Percentiles rank a stretch among this genome's conserved stretches.
phyloP scores from a whole-genome alignment of 306 rosid species.

The Morella rubra region DNA sequence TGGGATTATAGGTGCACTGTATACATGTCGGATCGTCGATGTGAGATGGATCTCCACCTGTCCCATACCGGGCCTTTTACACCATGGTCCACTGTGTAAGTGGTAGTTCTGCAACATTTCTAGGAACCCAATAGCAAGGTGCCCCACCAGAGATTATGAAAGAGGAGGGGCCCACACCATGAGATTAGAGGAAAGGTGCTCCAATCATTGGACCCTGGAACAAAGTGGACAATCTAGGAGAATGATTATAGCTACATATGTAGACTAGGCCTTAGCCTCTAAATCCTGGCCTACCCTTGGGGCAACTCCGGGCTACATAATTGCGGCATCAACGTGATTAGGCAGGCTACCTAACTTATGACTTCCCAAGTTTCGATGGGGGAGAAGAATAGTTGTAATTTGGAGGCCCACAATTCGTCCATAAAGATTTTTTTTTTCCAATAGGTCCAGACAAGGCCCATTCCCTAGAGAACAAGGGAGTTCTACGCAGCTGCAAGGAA shows the following conservation, averaged over 20 bases:
- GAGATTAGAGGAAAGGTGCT: neutral
- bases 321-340: no score
- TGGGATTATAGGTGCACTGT: conserved; percentile 24
- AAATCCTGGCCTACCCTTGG: no score
- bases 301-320: no score
- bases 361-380: no score
- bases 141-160: neutral
- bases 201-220: neutral
- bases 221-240: neutral
- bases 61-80: neutral
- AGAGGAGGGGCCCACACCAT: neutral
- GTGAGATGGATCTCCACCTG: conserved; percentile 24
- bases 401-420: no score
- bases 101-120: neutral
- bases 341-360: no score
- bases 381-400: no score
- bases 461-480: no score
- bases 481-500: no score
- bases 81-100: neutral
- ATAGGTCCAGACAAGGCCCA: no score
- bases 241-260: neutral
- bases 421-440: no score
- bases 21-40: conserved; percentile 15
- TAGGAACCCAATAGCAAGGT: neutral
- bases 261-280: no score